These are phyloP conservation scores for Acacia crassicarpa DNA, from an alignment of 306 rosid species.

Conservation along the genomic window DNA sequence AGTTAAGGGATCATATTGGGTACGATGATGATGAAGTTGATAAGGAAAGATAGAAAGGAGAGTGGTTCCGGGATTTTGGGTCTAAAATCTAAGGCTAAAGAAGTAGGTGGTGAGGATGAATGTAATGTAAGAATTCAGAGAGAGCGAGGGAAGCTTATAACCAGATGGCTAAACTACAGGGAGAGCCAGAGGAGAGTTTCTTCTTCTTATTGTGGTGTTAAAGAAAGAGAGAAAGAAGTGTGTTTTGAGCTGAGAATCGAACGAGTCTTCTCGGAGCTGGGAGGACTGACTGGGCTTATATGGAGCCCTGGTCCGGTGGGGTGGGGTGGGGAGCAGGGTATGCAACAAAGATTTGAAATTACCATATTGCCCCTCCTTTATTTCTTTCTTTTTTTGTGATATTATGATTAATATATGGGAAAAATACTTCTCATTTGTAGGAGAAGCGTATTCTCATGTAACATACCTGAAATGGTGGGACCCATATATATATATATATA, in stretches of 20 bases:
- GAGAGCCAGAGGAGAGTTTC: conserved; percentile 15
- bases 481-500: too few species aligned
- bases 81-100: conserved; percentile 43
- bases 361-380: conserved; percentile 32
- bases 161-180: conserved; percentile 28
- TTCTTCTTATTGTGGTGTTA: background rate
- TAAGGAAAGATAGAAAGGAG: conserved; percentile 1
- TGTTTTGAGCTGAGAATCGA: conserved; percentile 19
- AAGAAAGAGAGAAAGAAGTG: conserved; percentile 29
- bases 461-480: too few species aligned
- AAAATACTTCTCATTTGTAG: too few species aligned
- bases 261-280: conserved; percentile 46
- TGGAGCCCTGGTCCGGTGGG: conserved; percentile 42
- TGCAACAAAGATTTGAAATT: background rate
- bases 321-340: conserved; percentile 24
- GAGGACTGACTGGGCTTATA: conserved; percentile 58
- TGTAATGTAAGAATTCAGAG: conserved; percentile 58
- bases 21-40: background rate
- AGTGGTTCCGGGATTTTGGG: background rate
- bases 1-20: conserved; percentile 24
- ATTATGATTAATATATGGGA: background rate
- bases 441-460: too few species aligned
- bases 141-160: conserved; percentile 43
- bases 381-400: background rate
- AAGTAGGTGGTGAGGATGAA: conserved; percentile 42